A percentile compares a stretch with the other conserved stretches of the same genome.
These are phyloP conservation scores for Trifolium repens DNA, from an alignment of 306 rosid species.

Conservation along the genomic window DNA sequence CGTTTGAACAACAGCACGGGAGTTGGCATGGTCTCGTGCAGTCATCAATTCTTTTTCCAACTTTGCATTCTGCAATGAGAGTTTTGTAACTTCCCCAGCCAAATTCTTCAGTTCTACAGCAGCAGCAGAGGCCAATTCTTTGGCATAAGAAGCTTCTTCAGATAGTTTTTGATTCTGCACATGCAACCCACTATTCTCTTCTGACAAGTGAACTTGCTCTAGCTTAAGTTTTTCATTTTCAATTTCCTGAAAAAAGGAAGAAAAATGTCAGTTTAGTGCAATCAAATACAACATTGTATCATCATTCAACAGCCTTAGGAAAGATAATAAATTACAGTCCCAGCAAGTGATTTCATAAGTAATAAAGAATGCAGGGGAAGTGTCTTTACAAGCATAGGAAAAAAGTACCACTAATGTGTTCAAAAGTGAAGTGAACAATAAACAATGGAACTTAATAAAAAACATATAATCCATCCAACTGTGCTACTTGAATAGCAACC, in stretches of 20 bases:
- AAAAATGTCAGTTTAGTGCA: constrained; percentile 31
- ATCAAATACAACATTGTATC: constrained; percentile 8
- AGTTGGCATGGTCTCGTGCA: constrained; percentile 72
- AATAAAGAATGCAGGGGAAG: constrained; percentile 10
- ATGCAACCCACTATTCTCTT: constrained; percentile 89
- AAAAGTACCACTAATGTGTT: background rate
- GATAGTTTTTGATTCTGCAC: constrained; percentile 97
- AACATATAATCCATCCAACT: constrained; percentile 22
- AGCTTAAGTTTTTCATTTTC: constrained; percentile 90
- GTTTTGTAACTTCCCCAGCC: constrained; percentile 96
- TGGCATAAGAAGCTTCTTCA: constrained; percentile 98
- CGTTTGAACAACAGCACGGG: constrained; percentile 58
- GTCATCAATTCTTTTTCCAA: constrained; percentile 84
- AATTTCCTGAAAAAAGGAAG: constrained; percentile 62
- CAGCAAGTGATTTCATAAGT: constrained; percentile 10
- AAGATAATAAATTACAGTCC: constrained; percentile 11
- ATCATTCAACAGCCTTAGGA: background rate
- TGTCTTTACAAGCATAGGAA: constrained; percentile 19
- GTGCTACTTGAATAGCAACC: constrained; percentile 21
- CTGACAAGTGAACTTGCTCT: constrained; percentile 84
- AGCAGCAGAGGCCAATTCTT: constrained; percentile 98
- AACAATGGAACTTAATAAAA: background rate
- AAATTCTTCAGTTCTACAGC: constrained; percentile 97
- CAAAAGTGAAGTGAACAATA: background rate
- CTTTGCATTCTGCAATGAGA: constrained; percentile 84